These are phyloP conservation scores for Vitis labrusca DNA, from an alignment of 164 flowering plant genomes.

Conservation along the genomic window DNA sequence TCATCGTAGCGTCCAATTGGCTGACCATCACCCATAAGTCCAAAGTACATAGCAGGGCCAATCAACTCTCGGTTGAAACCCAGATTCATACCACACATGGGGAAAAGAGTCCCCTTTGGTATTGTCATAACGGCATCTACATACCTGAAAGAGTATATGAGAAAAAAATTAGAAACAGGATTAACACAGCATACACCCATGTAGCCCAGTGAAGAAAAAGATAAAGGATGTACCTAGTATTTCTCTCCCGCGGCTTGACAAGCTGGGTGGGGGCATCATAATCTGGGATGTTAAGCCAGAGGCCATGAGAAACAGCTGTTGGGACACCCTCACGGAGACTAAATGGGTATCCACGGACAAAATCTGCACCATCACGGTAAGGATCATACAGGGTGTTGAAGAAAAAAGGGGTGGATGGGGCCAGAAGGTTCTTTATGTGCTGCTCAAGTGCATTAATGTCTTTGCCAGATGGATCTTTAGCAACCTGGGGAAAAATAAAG, in stretches of 20 bases:
- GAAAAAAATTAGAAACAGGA: not conserved
- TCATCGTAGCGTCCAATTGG: constrained; percentile 86
- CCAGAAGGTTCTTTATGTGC: constrained; percentile 73
- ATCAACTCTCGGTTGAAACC: constrained; percentile 72
- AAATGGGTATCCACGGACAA: constrained; percentile 89
- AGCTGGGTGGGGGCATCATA: constrained; percentile 91
- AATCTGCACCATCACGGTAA: constrained; percentile 75
- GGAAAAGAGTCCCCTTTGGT: constrained; percentile 81
- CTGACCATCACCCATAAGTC: constrained; percentile 90
- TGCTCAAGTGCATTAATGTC: constrained; percentile 81
- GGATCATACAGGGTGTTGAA: constrained; percentile 89
- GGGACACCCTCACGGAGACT: constrained; percentile 80
- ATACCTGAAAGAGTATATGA: constrained; percentile 36
- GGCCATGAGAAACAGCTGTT: constrained; percentile 82
- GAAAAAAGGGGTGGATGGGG: constrained; percentile 79
- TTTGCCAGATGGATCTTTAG: constrained; percentile 71
- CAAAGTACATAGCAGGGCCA: constrained; percentile 88
- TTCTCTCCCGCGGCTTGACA: constrained; percentile 79
- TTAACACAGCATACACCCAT: not conserved
- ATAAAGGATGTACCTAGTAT: constrained; percentile 44
- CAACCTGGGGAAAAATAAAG: constrained; percentile 48
- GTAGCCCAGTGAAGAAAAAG: no score
- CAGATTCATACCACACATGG: constrained; percentile 86
- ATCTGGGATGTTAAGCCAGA: constrained; percentile 85
- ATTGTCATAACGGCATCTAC: constrained; percentile 81